phyloP scores from a whole-genome alignment of 2,329 filamentous ascomycete genomes.

The Cladorrhinum sp. region DNA sequence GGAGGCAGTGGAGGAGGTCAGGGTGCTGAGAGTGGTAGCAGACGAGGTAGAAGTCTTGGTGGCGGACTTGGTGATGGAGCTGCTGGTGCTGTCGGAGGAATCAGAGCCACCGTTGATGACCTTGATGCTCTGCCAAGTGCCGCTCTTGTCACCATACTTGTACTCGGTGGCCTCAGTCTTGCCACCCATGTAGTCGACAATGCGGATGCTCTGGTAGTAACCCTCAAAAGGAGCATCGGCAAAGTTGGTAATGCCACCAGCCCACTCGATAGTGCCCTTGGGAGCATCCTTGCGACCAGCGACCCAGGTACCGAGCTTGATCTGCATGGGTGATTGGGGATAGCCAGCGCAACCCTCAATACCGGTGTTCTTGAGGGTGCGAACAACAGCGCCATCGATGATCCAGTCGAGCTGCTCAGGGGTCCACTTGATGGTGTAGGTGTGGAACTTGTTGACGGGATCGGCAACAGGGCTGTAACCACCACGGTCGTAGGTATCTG shows the following conservation, averaged over 20 bases:
- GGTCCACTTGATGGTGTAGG: conserved; percentile 68
- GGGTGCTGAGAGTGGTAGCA: conserved; percentile 25
- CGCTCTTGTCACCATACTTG: conserved; percentile 48
- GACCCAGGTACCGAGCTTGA: conserved; percentile 60
- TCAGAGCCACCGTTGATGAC: conserved; percentile 41
- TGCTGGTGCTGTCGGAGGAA: conserved; percentile 20
- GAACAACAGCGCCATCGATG: conserved; percentile 49
- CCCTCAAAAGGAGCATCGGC: conserved; percentile 50
- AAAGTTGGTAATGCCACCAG: conserved; percentile 58
- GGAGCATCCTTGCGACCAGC: conserved; percentile 47
- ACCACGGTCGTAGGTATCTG: conserved; percentile 67
- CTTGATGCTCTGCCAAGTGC: conserved; percentile 51
- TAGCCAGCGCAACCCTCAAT: conserved; percentile 54
- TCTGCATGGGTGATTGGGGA: conserved; percentile 67
- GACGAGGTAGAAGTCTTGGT: conserved; percentile 27
- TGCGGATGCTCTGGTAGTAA: conserved; percentile 56
- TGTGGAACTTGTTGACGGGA: conserved; percentile 56
- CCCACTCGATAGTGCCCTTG: conserved; percentile 64
- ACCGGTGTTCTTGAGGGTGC: conserved; percentile 46
- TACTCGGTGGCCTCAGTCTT: conserved; percentile 52
- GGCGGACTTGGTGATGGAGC: conserved; percentile 17
- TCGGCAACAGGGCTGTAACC: conserved; percentile 56
- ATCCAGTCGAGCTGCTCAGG: conserved; percentile 56
- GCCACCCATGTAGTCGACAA: conserved; percentile 54
- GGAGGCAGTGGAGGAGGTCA: conserved; percentile 20